A percentile compares a stretch with the other conserved stretches of the same genome.
Conservation (phyloP, 2,329 filamentous ascomycete species). For the Seiridium unicorne region DNA sequence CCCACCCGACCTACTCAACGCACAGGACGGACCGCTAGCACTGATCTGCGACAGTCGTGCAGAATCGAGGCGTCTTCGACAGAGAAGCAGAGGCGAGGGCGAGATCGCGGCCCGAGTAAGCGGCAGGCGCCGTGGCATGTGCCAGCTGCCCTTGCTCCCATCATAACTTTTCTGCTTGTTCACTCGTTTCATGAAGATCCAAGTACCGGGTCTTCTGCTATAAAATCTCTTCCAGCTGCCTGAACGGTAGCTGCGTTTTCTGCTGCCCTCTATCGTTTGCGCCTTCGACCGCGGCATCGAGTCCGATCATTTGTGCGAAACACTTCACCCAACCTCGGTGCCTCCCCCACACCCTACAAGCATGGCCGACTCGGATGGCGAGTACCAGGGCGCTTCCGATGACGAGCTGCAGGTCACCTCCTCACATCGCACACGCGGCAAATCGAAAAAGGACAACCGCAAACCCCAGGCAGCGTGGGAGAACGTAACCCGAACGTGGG, state of each 20-base stretch:
- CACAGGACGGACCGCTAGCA: too few species aligned
- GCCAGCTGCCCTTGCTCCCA: neutral
- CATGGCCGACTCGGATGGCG: conserved; percentile 74
- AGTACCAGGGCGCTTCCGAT: conserved; percentile 65
- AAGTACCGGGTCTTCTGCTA: neutral
- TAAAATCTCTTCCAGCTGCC: too few species aligned
- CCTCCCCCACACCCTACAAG: conserved; percentile 6
- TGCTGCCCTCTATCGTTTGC: neutral
- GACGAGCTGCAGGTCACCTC: conserved; percentile 56
- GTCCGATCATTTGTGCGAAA: too few species aligned
- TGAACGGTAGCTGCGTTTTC: too few species aligned
- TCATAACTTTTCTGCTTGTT: neutral
- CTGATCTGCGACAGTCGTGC: neutral
- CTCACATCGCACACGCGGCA: conserved; percentile 19
- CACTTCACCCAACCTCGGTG: too few species aligned
- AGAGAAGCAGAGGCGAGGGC: neutral
- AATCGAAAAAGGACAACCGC: conserved; percentile 24
- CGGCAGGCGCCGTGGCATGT: neutral
- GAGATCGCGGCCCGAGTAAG: neutral
- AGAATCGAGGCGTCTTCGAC: neutral
- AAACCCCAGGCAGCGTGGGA: conserved; percentile 59
- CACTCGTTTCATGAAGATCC: neutral
- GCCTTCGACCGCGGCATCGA: neutral
- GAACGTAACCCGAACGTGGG: conserved; percentile 66
- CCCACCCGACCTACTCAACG: too few species aligned